Evolutionary conservation across 441 rosid genomes (phyloP).

Genomic region (Erodium moschatum): DNA sequence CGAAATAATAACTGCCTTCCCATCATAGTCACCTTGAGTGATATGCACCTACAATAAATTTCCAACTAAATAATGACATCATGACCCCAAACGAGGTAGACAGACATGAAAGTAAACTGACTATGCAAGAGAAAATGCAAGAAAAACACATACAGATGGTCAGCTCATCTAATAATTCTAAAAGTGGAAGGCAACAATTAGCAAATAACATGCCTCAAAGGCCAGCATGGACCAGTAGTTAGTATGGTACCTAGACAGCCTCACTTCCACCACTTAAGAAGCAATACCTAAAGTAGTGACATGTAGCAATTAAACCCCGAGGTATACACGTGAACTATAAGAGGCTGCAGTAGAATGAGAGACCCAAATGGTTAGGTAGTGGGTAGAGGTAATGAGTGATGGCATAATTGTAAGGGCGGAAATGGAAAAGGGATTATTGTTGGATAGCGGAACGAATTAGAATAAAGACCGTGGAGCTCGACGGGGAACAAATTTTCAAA

Average conservation of each 20-base stretch:
- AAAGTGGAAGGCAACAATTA: background rate
- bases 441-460: background rate
- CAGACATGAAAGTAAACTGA: background rate
- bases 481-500: no score
- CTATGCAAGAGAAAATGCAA: no score
- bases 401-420: background rate
- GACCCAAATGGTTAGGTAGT: background rate
- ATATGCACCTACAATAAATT: constrained; percentile 56
- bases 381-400: background rate
- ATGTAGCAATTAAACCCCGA: background rate
- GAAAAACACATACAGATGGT: background rate
- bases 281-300: background rate
- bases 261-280: background rate
- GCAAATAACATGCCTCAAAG: background rate
- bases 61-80: background rate
- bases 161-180: background rate
- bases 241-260: background rate
- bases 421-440: background rate
- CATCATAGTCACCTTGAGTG: constrained; percentile 95
- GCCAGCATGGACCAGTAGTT: background rate
- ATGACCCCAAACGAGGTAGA: no score
- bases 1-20: constrained; percentile 74
- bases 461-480: background rate
- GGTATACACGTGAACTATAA: background rate
- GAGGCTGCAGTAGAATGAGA: background rate